Evolutionary conservation across 139 green algal genomes (phyloP).

Genomic region (Gonium pectorale): DNA sequence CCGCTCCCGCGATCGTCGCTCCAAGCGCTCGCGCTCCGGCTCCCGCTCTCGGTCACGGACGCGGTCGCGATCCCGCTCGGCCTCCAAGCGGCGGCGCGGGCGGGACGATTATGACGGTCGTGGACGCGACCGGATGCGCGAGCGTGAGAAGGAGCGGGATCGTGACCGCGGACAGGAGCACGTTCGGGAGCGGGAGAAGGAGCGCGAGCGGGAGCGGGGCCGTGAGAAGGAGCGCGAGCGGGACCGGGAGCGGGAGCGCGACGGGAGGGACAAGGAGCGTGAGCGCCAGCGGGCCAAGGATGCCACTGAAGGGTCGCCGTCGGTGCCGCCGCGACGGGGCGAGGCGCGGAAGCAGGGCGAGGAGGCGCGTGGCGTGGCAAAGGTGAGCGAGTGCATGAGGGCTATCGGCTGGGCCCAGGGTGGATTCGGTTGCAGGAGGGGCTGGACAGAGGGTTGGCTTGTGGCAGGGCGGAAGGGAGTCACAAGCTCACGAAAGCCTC

Average conservation of each 20-base stretch:
- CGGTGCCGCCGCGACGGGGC: neutral
- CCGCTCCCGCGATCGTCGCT: constrained; percentile 14
- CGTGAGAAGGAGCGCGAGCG: neutral
- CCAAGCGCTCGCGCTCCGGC: constrained; percentile 29
- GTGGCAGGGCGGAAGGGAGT: too few relatives aligned
- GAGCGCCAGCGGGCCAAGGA: neutral
- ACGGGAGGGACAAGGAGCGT: neutral
- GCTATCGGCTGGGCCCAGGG: too few relatives aligned
- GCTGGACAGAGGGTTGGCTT: too few relatives aligned
- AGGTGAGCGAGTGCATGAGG: too few relatives aligned
- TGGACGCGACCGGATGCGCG: neutral
- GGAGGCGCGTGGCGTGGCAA: too few relatives aligned
- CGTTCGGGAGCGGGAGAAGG: neutral
- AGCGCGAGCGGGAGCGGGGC: constrained; percentile 3
- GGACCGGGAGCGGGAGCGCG: constrained; percentile 14
- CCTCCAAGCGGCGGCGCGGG: constrained; percentile 1
- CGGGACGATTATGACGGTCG: neutral
- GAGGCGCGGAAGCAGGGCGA: neutral
- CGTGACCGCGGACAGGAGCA: neutral
- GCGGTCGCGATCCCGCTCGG: neutral
- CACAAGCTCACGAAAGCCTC: too few relatives aligned
- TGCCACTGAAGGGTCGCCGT: neutral
- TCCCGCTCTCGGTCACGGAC: neutral
- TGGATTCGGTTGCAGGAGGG: too few relatives aligned
- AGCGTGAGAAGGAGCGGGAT: neutral